Base-by-base conservation (phyloP, 108 stramenopile species). In the Epithemia pelagica region DNA sequence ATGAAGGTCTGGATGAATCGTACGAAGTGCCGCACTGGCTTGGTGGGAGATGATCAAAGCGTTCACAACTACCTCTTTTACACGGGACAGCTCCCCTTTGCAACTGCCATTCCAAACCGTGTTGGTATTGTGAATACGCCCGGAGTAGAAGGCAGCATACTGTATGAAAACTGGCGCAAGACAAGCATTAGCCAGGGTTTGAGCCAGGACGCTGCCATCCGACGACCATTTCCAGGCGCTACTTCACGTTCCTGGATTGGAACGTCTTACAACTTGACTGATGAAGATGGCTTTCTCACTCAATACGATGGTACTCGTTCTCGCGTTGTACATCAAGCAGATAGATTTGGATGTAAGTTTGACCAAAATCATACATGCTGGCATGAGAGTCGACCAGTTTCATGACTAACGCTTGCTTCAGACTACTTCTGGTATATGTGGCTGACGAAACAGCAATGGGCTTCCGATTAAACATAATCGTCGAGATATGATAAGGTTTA, bases 31-130 rank as follows among this genome's bases (percentile, higher is more conserved):
- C 75, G 82, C 25, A 64, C 70, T 46, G 63, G 75, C 25, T 86
- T 73, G 65, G 56, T 71, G 22, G 89, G 76, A 19, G 81, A 82
- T 54, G 81, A 90, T 56, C 89, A 91, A 71, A 75, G 76, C n/a
- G 86, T 91, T 67, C 89, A 91, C 74, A 91, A 91, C 62, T 88
- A 83, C 59, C 63, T 91, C 57, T 91, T 66, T 70, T 91, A 91
- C 58, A 70, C 82, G 21, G 82, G 82, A 26, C 37, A 73, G 27
- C 69, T 88, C 0, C 71, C 79, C 23, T 74, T 75, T 70, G 85
- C 81, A 1, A 59, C 62, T 21, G 61, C 79, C 18, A 54, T 74
- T 2, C 59, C 59, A 24, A 67, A 79, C 29, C 73, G 78, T 22
- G 21, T 22, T 2, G 77, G 77, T 28, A 73, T 77, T 23, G 77